Base-by-base conservation (phyloP, 805 yeast species). In the Teunomyces atbi region DNA sequence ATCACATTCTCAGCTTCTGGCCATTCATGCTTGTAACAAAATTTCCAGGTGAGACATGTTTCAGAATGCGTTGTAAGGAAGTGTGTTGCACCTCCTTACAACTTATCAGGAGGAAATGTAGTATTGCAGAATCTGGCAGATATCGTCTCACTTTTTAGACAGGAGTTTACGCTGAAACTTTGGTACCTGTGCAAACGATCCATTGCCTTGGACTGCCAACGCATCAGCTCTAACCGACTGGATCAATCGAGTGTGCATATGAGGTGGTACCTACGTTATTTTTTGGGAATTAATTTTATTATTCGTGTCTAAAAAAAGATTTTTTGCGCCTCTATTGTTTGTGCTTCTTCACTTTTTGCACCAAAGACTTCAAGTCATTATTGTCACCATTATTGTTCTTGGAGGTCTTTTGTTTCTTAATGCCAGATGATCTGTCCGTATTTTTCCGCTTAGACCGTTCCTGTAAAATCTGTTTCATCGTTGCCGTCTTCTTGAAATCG, bases 401-500 rank as follows among this genome's bases (percentile, higher is more conserved):
- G 13, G 45, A 13, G 6, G 35, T 50, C n/a, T 48, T 53, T 19
- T 48, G 49, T 37, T 49, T 52, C 45, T 56, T 53, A 32, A 45
- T 42, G 32, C 37, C 36, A 11, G 18, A 49, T 50, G 8, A 47
- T 8, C 13, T 15, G 10, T 30, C 50, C 28, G 38, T 42, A 23
- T 52, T 47, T 55, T 55, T 60, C 59, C 83, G 77, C 61, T 81
- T 81, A 35, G 78, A 76, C 54, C 96, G 79, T 66, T 90, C 96
- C 38, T 80, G 75, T 70, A 94, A 67, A 46, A 94, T 79, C 64
- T 84, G 77, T 61, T 84, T 83, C 96, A 92, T 91, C 20, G 94
- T 89, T 13, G 81, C 71, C 1, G 98, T 91, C 66, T 84, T 82
- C 70, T 87, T 90, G 74, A 80, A 92, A 62, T 89, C 96, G n/a